Conservation (phyloP, 177 flowering plant genomes). For the Vitis hybrid region DNA sequence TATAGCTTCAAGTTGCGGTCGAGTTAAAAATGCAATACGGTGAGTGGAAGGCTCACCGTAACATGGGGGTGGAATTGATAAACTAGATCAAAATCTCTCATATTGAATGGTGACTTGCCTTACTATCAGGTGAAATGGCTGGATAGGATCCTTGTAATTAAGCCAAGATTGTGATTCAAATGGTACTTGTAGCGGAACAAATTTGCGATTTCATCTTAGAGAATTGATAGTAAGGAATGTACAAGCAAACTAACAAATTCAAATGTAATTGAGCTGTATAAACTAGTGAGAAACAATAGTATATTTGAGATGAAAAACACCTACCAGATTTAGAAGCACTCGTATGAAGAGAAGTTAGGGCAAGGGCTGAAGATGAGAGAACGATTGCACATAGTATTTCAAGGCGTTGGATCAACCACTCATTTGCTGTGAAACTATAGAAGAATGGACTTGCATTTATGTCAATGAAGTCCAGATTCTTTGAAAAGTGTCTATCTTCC, state of each 20-base stretch:
- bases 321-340: conserved; percentile 48
- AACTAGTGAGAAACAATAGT: background rate
- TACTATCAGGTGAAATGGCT: too few species aligned
- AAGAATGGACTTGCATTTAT: conserved; percentile 53
- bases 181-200: background rate
- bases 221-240: background rate
- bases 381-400: conserved; percentile 48
- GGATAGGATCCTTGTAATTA: too few species aligned
- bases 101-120: too few species aligned
- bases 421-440: conserved; percentile 55
- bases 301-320: background rate
- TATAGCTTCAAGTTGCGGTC: background rate
- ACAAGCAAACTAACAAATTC: background rate
- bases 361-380: conserved; percentile 51
- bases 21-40: background rate
- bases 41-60: background rate
- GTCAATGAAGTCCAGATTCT: conserved; percentile 44
- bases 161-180: background rate
- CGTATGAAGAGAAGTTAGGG: conserved; percentile 36
- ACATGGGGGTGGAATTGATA: too few species aligned
- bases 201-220: background rate
- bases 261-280: background rate
- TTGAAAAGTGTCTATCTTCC: conserved; percentile 50
- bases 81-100: too few species aligned
- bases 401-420: conserved; percentile 63